Evolutionary conservation across 176 grass and related monocot genomes (phyloP).

Genomic region (Carex pumila): DNA sequence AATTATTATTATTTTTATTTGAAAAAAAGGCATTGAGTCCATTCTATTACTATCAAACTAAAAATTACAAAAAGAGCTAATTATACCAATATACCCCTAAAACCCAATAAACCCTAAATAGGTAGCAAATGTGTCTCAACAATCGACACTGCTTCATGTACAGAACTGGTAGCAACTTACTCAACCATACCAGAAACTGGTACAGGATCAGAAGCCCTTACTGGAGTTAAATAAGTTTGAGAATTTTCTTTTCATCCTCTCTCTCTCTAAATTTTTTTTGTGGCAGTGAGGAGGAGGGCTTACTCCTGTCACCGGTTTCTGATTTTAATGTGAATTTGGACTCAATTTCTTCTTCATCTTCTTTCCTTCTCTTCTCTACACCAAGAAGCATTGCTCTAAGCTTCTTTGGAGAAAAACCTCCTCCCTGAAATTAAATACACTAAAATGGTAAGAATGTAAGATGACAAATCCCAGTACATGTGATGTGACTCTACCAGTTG

Average conservation of each 20-base stretch:
- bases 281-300: neutral
- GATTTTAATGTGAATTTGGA: constrained; percentile 55
- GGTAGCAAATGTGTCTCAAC: too few species aligned
- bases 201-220: neutral
- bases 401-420: constrained; percentile 94
- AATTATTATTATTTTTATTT: neutral
- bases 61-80: too few species aligned
- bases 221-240: neutral
- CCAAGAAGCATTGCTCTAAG: constrained; percentile 88
- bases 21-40: too few species aligned
- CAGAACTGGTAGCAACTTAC: too few species aligned
- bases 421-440: constrained; percentile 31
- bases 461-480: neutral
- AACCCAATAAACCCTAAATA: too few species aligned
- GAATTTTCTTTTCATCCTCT: neutral
- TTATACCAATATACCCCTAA: too few species aligned
- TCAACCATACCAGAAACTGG: too few species aligned
- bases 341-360: constrained; percentile 51
- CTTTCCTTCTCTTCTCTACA: constrained; percentile 70
- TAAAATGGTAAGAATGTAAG: neutral
- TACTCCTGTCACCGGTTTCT: constrained; percentile 24
- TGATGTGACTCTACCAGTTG: neutral
- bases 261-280: too few species aligned
- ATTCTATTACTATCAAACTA: too few species aligned
- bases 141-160: too few species aligned